Base-by-base conservation (phyloP, 202 grass and related monocot genomes). In the Bolboschoenoplectus hybrid region DNA sequence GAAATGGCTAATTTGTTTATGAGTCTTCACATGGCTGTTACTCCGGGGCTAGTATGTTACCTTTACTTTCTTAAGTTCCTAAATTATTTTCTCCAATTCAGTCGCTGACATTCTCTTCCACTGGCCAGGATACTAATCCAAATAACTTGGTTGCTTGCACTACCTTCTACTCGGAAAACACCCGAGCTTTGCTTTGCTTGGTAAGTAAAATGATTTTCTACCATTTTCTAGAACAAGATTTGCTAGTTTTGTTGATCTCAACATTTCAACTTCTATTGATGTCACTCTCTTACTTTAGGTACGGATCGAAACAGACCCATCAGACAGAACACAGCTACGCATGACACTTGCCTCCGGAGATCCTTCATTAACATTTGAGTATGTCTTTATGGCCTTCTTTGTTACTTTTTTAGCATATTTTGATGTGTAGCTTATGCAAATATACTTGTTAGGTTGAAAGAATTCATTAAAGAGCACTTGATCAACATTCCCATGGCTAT, bases 361-460 rank as follows among this genome's bases (percentile, higher is more conserved):
- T 91, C 97, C 93, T 73, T 64, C 85, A 81, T 90, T 99, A 91
- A 99, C 97, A 88, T 97, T 91, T 9, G 97, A 99, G 97, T 99
- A 94, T 57, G 69, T 53, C 35, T 85, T 38, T 17, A 58, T 60
- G 55, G 76, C 55, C 76, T 60, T 61, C 55, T 47, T 17, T 72
- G 63, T 60, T 63, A 66, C 9, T 81, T 74, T 56, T 20, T 81
- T 20, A 61, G 39, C 61, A 32, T 43, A 45, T 67, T 81, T 58
- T 3, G 35, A 73, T 58, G 26, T 43, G 74, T 6, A 3, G 81
- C 64, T 85, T 73, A 85, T 74, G 45, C 67, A 74, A 43, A 50
- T 86, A 84, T 89, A 5, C 36, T 45, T 34, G 71, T 81, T 87
- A 99, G 97, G 88, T 88, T 99, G 88, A 99, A 99, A 87, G 97